Percentiles rank a stretch among this genome's conserved stretches.
Evolutionary conservation across 2,329 filamentous ascomycete genomes (phyloP).

Genomic region (Xylaria sp.): DNA sequence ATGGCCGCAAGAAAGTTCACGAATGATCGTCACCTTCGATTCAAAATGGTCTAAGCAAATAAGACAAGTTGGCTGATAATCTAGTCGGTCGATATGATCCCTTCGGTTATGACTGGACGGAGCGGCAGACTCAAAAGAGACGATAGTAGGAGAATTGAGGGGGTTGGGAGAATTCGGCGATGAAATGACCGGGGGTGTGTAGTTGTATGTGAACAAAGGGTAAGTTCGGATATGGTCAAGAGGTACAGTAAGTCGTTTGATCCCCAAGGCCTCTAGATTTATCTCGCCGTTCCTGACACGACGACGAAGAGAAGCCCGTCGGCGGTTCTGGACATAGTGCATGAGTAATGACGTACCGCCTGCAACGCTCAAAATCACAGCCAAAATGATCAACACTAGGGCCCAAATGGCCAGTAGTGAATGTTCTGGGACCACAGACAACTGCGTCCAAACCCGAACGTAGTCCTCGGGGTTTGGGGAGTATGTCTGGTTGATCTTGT

Average conservation of each 20-base stretch:
- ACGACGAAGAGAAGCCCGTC: constrained; percentile 73
- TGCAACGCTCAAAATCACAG: constrained; percentile 75
- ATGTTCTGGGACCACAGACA: constrained; percentile 58
- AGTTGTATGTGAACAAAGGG: constrained; percentile 80
- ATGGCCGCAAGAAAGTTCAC: constrained; percentile 88
- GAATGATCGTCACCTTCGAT: constrained; percentile 74
- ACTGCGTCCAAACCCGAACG: constrained; percentile 68
- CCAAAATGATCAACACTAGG: constrained; percentile 77
- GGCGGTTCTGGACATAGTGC: constrained; percentile 79
- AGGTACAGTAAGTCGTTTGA: constrained; percentile 84
- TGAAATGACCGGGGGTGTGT: constrained; percentile 57
- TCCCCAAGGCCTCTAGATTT: constrained; percentile 85
- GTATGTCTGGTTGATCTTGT: constrained; percentile 65
- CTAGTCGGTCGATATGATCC: constrained; percentile 57
- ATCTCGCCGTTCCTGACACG: constrained; percentile 82
- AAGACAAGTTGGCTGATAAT: constrained; percentile 84
- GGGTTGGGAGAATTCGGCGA: constrained; percentile 52
- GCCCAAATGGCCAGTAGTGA: constrained; percentile 81
- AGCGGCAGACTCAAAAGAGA: constrained; percentile 27
- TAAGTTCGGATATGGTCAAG: constrained; percentile 75
- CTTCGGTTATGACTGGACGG: constrained; percentile 34
- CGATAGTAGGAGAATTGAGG: constrained; percentile 39
- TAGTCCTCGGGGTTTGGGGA: constrained; percentile 67
- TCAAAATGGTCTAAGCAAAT: constrained; percentile 89
- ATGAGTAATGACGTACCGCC: constrained; percentile 74